Evolutionary conservation across 768 basidiomycete species (phyloP).

Genomic region (Russula abietina): DNA sequence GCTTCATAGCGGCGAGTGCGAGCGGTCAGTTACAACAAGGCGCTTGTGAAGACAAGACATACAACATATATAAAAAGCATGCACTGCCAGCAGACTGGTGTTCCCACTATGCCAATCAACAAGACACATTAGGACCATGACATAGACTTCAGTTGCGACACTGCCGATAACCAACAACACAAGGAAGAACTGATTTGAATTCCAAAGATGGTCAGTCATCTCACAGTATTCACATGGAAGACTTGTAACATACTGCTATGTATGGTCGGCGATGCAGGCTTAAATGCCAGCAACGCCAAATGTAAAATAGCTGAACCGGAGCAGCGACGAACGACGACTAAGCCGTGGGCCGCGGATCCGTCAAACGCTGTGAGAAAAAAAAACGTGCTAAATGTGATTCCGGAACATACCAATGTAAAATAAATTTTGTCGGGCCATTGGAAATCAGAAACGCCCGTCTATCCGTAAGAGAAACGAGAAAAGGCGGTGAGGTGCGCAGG

Average conservation of each 20-base stretch:
- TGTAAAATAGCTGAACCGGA: conserved; percentile 30
- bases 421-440: conserved; percentile 16
- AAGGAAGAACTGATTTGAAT: conserved; percentile 2
- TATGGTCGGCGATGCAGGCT: conserved; percentile 8
- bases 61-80: conserved; percentile 17
- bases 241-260: background rate
- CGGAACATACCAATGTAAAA: background rate
- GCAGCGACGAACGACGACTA: conserved; percentile 27
- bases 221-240: background rate
- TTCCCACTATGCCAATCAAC: background rate
- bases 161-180: conserved; percentile 11
- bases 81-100: background rate
- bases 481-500: background rate
- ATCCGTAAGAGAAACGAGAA: background rate
- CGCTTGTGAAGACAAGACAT: background rate
- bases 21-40: background rate
- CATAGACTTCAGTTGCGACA: background rate
- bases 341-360: background rate
- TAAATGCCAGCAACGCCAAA: conserved; percentile 31
- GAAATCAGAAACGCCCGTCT: conserved; percentile 1
- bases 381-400: too few relatives aligned
- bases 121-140: conserved; percentile 3
- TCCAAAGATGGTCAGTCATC: background rate
- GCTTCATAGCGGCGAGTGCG: background rate
- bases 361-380: background rate